phyloP scores from a whole-genome alignment of 2,329 filamentous ascomycete genomes.

The Lachnellula subtilissima region DNA sequence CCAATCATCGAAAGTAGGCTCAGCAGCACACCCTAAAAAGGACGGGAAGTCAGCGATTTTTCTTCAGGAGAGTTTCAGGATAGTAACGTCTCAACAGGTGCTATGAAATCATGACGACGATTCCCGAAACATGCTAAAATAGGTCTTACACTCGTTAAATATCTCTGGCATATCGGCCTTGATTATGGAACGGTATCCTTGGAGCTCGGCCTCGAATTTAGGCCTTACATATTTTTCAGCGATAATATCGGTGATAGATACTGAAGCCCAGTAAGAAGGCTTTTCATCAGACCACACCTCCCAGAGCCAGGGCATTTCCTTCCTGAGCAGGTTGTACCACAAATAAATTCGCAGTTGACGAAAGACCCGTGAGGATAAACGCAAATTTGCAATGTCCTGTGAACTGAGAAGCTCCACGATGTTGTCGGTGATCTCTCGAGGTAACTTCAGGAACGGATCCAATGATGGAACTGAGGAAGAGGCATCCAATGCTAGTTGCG shows the following conservation, averaged over 20 bases:
- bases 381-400: constrained; percentile 18
- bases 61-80: no score
- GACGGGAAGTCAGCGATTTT: no score
- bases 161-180: not conserved
- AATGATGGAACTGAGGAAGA: no score
- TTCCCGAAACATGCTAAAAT: no score
- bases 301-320: constrained; percentile 24
- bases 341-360: constrained; percentile 18
- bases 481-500: not conserved
- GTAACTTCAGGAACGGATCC: constrained; percentile 19
- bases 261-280: not conserved
- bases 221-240: not conserved
- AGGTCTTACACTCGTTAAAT: not conserved
- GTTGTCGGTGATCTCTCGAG: constrained; percentile 15
- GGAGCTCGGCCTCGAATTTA: not conserved
- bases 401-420: constrained; percentile 17
- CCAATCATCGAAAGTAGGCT: constrained; percentile 1
- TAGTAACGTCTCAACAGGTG: no score
- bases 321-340: constrained; percentile 16
- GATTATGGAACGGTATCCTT: not conserved
- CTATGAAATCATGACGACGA: no score
- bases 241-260: not conserved
- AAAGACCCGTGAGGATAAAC: constrained; percentile 19
- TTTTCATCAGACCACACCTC: constrained; percentile 10
- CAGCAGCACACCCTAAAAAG: not conserved